Conservation (phyloP, 2,329 filamentous ascomycete genomes). For the Fusarium robinianum region DNA sequence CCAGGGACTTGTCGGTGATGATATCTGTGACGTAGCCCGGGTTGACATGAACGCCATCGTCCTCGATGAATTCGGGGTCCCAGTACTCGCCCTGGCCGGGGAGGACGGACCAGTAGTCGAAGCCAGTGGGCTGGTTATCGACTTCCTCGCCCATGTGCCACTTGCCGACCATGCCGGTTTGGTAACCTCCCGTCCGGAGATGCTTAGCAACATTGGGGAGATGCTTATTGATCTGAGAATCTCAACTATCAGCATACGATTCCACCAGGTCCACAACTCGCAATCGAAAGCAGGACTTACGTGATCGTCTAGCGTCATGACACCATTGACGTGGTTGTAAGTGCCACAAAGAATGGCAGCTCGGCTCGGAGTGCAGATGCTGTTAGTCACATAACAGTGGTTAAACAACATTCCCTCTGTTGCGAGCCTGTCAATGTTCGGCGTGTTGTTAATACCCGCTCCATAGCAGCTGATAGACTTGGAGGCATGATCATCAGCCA, state of each 20-base stretch:
- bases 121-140: conserved; percentile 52
- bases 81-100: conserved; percentile 58
- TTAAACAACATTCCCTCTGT: conserved; percentile 55
- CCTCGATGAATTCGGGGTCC: conserved; percentile 54
- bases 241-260: neutral
- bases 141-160: conserved; percentile 57
- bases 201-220: conserved; percentile 57
- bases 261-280: too few species aligned
- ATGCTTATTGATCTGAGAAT: conserved; percentile 49
- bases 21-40: conserved; percentile 56
- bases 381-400: conserved; percentile 59
- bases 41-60: conserved; percentile 38
- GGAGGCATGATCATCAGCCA: conserved; percentile 58
- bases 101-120: conserved; percentile 56
- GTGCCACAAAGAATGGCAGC: conserved; percentile 55
- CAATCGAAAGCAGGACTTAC: conserved; percentile 11
- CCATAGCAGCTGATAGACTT: conserved; percentile 56
- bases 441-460: conserved; percentile 55
- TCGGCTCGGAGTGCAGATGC: conserved; percentile 56
- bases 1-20: conserved; percentile 54
- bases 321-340: conserved; percentile 58
- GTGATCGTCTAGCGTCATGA: conserved; percentile 52
- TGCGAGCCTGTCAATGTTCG: conserved; percentile 55
- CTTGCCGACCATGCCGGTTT: conserved; percentile 58
- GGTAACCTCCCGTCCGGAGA: conserved; percentile 52